phyloP scores from a whole-genome alignment of 1,139 yeast species.

The Nakaseomyces delphensis region DNA sequence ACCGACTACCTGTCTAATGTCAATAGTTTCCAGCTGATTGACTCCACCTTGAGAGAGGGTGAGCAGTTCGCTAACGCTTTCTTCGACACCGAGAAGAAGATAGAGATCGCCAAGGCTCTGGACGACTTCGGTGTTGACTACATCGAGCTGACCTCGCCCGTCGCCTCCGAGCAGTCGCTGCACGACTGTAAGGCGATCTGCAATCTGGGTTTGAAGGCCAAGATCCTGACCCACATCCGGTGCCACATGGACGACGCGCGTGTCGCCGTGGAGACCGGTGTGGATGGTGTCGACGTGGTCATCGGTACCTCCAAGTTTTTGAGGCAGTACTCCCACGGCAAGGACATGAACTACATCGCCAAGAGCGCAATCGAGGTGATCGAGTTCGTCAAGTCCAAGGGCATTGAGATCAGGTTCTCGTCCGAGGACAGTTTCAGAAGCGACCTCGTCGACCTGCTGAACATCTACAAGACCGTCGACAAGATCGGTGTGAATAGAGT shows the following conservation, averaged over 20 bases:
- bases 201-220: slow-evolving; percentile 91
- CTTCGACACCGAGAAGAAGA: slow-evolving; percentile 89
- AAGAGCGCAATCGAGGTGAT: slow-evolving; percentile 94
- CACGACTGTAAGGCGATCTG: slow-evolving; percentile 96
- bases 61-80: slow-evolving; percentile 98
- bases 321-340: slow-evolving; percentile 93
- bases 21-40: slow-evolving; percentile 80
- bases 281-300: slow-evolving; percentile 97
- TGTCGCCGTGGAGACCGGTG: slow-evolving; percentile 96
- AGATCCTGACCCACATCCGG: slow-evolving; percentile 83
- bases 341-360: slow-evolving; percentile 97
- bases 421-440: slow-evolving; percentile 97
- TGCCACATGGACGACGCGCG: slow-evolving; percentile 99
- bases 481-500: slow-evolving; percentile 97
- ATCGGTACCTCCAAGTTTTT: slow-evolving; percentile 95
- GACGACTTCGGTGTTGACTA: slow-evolving; percentile 98
- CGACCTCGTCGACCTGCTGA: slow-evolving; percentile 87
- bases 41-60: slow-evolving; percentile 94
- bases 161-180: slow-evolving; percentile 91
- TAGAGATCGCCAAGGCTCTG: slow-evolving; percentile 93
- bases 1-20: slow-evolving; percentile 88
- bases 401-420: slow-evolving; percentile 92
- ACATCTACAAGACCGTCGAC: slow-evolving; percentile 93
- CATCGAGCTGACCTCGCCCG: slow-evolving; percentile 95
- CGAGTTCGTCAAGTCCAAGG: slow-evolving; percentile 94